These are phyloP conservation scores for Raffaelea deltoideospora DNA, from an alignment of 2,329 filamentous ascomycete species.

Conservation along the genomic window DNA sequence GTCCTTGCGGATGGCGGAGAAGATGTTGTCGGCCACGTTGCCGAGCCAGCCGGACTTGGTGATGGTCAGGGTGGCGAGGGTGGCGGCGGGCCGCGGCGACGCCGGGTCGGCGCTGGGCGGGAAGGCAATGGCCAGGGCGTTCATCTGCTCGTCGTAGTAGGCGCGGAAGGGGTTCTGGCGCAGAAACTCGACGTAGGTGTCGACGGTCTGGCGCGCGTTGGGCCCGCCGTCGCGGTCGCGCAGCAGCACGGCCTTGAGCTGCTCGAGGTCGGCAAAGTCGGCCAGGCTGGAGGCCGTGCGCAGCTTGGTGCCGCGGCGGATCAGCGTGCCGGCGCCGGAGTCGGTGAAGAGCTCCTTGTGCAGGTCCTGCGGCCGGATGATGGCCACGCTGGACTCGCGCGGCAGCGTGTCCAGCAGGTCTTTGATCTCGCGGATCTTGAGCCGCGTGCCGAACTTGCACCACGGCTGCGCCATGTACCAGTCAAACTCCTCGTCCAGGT, in stretches of 20 bases:
- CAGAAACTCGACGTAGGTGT: constrained; percentile 71
- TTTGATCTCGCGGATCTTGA: constrained; percentile 98
- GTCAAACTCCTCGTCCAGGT: constrained; percentile 92
- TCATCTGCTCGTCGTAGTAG: constrained; percentile 89
- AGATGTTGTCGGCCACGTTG: constrained; percentile 91
- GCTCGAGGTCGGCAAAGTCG: constrained; percentile 60
- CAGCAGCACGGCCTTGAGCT: constrained; percentile 69
- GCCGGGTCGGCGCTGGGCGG: constrained; percentile 51
- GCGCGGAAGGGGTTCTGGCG: constrained; percentile 70
- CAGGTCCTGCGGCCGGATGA: constrained; percentile 89
- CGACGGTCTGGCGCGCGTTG: constrained; percentile 69
- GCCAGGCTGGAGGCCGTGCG: constrained; percentile 54
- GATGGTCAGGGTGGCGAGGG: constrained; percentile 79
- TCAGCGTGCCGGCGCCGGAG: constrained; percentile 83
- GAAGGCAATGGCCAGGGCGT: constrained; percentile 78
- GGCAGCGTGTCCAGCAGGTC: constrained; percentile 80
- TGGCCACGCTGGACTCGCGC: constrained; percentile 84
- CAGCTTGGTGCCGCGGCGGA: constrained; percentile 82
- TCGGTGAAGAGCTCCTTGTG: constrained; percentile 97
- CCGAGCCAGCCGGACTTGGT: constrained; percentile 90
- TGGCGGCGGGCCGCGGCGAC: constrained; percentile 59
- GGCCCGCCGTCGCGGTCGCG: constrained; percentile 69
- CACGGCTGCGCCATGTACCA: constrained; percentile 84
- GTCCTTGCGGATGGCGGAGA: constrained; percentile 85
- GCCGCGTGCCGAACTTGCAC: constrained; percentile 84